These are phyloP conservation scores for Pichia cactophila DNA, from an alignment of 1,139 yeast species.

Conservation along the genomic window DNA sequence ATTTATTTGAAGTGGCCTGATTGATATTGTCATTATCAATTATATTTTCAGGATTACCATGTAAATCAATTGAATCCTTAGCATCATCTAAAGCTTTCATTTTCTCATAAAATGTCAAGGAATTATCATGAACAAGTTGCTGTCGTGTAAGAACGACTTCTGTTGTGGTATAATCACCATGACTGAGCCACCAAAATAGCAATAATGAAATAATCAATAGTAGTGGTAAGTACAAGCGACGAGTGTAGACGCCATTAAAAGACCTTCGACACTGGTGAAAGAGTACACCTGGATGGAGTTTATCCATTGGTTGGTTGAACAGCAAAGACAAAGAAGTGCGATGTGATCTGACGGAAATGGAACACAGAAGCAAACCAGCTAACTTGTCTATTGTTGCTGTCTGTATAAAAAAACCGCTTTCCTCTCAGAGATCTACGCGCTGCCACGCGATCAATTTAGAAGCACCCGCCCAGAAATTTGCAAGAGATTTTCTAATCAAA, in stretches of 20 bases:
- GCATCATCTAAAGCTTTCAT: constrained; percentile 2
- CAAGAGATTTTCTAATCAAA: too few species aligned
- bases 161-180: neutral
- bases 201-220: neutral
- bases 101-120: constrained; percentile 4
- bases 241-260: neutral
- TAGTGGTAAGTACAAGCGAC: neutral
- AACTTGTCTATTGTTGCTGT: too few species aligned
- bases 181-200: neutral
- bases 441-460: too few species aligned
- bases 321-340: neutral
- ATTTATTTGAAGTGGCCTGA: neutral
- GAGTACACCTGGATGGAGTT: neutral
- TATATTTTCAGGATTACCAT: constrained; percentile 1
- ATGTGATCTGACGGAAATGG: too few species aligned
- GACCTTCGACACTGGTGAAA: neutral
- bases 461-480: too few species aligned
- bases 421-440: too few species aligned
- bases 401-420: too few species aligned
- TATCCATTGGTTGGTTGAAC: neutral
- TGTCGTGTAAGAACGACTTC: neutral
- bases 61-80: neutral
- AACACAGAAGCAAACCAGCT: too few species aligned
- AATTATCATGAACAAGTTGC: neutral
- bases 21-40: neutral